Percentiles rank a stretch among this genome's conserved stretches.
Evolutionary conservation across 2,329 filamentous ascomycete genomes (phyloP).

Genomic region (Trichoderma oligosporum): DNA sequence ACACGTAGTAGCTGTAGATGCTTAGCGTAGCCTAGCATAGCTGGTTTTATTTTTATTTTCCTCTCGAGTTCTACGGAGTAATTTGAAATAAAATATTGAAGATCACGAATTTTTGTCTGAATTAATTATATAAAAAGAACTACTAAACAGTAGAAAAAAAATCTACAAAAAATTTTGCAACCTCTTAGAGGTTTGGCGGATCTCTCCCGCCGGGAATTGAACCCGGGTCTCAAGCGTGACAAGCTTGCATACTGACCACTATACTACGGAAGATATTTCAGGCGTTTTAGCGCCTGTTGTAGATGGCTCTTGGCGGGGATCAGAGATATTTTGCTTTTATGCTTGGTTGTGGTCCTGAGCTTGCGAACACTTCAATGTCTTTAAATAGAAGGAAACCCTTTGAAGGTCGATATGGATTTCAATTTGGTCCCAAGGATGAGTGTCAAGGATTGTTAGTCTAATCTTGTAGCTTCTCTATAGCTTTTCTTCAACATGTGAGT

Average conservation of each 20-base stretch:
- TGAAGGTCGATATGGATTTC: no score
- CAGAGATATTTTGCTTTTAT: no score
- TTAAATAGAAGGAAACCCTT: no score
- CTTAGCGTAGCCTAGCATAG: background rate
- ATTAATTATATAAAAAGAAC: background rate
- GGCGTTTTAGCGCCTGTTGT: background rate
- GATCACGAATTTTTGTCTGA: background rate
- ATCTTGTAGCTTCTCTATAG: no score
- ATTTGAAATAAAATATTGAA: background rate
- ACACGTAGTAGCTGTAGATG: background rate
- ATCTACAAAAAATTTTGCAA: no score
- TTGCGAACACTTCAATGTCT: no score
- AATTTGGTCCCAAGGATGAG: no score
- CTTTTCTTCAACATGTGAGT: no score
- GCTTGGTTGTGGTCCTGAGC: no score
- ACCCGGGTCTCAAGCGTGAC: conserved; percentile 19
- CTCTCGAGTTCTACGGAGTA: background rate
- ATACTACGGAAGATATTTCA: conserved; percentile 18
- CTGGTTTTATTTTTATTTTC: no score
- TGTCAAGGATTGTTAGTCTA: no score
- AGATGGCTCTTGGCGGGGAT: background rate
- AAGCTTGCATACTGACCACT: conserved; percentile 19
- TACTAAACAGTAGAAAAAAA: background rate
- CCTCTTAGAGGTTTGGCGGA: conserved; percentile 15
- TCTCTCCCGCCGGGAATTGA: conserved; percentile 19